phyloP scores from a whole-genome alignment of 2,329 filamentous ascomycete genomes.

The Cercospora berteroae region DNA sequence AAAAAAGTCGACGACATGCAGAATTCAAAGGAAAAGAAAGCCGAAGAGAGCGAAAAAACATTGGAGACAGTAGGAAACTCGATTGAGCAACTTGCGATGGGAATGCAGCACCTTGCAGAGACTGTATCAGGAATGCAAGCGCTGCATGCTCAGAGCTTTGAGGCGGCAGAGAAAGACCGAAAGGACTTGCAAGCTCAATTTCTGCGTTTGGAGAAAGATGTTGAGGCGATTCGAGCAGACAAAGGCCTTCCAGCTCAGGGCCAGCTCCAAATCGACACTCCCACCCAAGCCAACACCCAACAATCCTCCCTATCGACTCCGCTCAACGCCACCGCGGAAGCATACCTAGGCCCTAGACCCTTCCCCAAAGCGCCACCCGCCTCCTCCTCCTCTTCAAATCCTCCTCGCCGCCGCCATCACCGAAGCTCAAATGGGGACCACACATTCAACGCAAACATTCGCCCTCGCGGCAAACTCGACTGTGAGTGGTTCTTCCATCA shows the following conservation, averaged over 20 bases:
- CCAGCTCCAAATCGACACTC: background rate
- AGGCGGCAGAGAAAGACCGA: background rate
- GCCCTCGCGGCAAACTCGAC: background rate
- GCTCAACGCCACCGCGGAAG: background rate
- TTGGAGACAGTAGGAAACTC: background rate
- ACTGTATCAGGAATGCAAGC: background rate
- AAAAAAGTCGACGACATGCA: background rate
- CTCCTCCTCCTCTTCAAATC: background rate
- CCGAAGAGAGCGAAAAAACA: background rate
- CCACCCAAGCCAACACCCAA: background rate
- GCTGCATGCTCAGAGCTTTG: background rate
- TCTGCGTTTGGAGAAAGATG: background rate
- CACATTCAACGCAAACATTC: background rate
- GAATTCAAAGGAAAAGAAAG: background rate
- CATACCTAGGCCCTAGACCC: background rate
- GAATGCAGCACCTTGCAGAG: background rate
- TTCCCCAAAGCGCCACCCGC: background rate
- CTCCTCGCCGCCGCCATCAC: background rate
- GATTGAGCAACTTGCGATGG: background rate
- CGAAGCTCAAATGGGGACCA: background rate
- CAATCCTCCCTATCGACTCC: background rate
- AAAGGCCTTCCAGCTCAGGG: background rate
- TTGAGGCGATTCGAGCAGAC: background rate
- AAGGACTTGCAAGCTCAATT: background rate
- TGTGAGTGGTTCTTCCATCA: conserved; percentile 5